A percentile compares a stretch with the other conserved stretches of the same genome.
phyloP scores from a whole-genome alignment of 768 basidiomycete genomes.

The Lentinus tigrinus region DNA sequence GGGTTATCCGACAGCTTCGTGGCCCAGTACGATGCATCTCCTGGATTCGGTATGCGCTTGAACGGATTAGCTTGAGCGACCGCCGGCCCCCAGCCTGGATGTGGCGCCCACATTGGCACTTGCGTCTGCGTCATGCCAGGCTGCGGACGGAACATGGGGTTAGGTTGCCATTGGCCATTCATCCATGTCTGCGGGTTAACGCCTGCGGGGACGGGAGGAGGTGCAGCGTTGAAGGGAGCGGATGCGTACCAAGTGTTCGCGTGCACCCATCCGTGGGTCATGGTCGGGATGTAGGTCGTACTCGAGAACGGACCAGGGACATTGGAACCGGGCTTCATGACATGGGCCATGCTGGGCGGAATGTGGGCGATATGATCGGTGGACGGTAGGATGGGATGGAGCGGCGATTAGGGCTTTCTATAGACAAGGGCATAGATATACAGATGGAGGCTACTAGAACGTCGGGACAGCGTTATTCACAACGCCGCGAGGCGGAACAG shows the following conservation, averaged over 20 bases:
- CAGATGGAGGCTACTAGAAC: slow-evolving; percentile 7
- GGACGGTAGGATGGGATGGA: slow-evolving; percentile 6
- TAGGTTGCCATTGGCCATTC: slow-evolving; percentile 41
- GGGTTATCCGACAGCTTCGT: slow-evolving; percentile 60
- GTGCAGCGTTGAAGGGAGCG: slow-evolving; percentile 28
- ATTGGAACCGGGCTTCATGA: slow-evolving; percentile 10
- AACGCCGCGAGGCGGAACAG: neutral
- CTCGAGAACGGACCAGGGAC: neutral
- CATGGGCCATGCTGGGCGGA: slow-evolving; percentile 8
- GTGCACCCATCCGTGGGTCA: slow-evolving; percentile 14
- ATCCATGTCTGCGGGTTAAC: slow-evolving; percentile 45
- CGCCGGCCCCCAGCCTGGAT: slow-evolving; percentile 26
- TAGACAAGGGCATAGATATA: slow-evolving; percentile 24
- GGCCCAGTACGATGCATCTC: slow-evolving; percentile 66
- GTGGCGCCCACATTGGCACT: slow-evolving; percentile 25
- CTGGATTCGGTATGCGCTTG: slow-evolving; percentile 59
- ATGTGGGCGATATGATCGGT: slow-evolving; percentile 6
- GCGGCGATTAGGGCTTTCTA: slow-evolving; percentile 8
- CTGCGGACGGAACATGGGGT: slow-evolving; percentile 23
- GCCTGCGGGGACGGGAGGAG: slow-evolving; percentile 58
- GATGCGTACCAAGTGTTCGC: slow-evolving; percentile 10
- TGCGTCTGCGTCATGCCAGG: slow-evolving; percentile 6
- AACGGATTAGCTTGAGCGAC: slow-evolving; percentile 51
- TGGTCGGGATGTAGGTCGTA: slow-evolving; percentile 5
- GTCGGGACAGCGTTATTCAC: neutral